phyloP scores from a whole-genome alignment of 2,329 filamentous ascomycete genomes.

The Chaetomium olivaceum region DNA sequence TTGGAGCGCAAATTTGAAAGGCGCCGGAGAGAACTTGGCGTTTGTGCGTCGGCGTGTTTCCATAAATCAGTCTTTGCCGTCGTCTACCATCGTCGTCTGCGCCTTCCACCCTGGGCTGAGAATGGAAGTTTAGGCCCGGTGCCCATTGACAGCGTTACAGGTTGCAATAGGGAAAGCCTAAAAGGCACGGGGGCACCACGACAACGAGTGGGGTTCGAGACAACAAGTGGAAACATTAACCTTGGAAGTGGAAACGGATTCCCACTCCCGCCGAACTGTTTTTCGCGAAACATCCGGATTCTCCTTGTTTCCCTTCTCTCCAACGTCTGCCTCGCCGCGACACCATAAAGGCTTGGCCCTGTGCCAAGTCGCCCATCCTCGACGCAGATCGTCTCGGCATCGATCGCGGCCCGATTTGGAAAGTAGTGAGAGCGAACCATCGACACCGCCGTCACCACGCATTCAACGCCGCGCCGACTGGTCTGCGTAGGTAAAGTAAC shows the following conservation, averaged over 20 bases:
- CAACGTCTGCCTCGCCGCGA: slow-evolving; percentile 6
- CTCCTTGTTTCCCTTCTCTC: slow-evolving; percentile 1
- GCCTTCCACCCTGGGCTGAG: neutral
- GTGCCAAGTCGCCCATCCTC: slow-evolving; percentile 27
- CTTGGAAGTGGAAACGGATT: neutral
- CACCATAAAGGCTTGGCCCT: slow-evolving; percentile 12
- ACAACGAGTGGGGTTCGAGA: neutral
- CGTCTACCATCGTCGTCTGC: neutral
- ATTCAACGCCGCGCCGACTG: neutral
- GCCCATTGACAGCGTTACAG: neutral
- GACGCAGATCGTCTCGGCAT: slow-evolving; percentile 30
- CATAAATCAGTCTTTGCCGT: neutral
- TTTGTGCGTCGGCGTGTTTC: neutral
- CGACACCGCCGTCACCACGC: slow-evolving; percentile 4
- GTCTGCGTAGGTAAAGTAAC: neutral
- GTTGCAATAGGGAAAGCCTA: neutral
- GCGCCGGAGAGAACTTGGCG: slow-evolving; percentile 7
- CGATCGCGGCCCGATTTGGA: slow-evolving; percentile 25
- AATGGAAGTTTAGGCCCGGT: neutral
- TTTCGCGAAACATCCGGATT: neutral
- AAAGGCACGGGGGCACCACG: neutral
- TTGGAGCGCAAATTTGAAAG: slow-evolving; percentile 15
- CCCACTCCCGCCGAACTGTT: neutral
- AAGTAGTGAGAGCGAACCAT: neutral
- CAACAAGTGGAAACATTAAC: neutral